These are phyloP conservation scores for Sinapis alba DNA, from an alignment of 441 rosid species.

Conservation along the genomic window DNA sequence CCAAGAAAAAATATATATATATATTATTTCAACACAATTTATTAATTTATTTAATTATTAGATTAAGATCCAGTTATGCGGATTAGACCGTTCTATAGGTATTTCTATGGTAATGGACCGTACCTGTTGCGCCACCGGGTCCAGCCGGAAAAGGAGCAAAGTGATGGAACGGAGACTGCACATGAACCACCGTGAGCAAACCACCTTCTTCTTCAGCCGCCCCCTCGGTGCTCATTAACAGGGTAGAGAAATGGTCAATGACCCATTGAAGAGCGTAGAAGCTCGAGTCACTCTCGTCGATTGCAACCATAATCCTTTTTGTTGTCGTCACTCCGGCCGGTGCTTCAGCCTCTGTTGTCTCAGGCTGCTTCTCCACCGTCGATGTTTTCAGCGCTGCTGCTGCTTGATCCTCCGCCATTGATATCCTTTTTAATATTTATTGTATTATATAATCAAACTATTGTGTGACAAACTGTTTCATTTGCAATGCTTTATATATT, in stretches of 20 bases:
- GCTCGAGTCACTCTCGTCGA: slow-evolving; percentile 80
- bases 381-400: slow-evolving; percentile 4
- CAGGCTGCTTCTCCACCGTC: slow-evolving; percentile 31
- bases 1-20: not conserved
- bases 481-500: slow-evolving; percentile 14
- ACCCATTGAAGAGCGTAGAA: slow-evolving; percentile 71
- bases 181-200: slow-evolving; percentile 59
- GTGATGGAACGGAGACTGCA: slow-evolving; percentile 58
- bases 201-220: slow-evolving; percentile 28
- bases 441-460: not conserved
- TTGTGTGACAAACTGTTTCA: slow-evolving; percentile 13
- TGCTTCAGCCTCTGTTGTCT: slow-evolving; percentile 23
- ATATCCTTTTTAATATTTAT: not conserved
- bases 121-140: slow-evolving; percentile 45
- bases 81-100: not conserved
- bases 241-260: slow-evolving; percentile 48
- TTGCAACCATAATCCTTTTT: slow-evolving; percentile 56
- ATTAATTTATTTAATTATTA: not conserved
- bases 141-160: slow-evolving; percentile 36
- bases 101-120: not conserved
- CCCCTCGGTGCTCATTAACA: slow-evolving; percentile 25
- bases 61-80: not conserved
- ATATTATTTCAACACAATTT: not conserved
- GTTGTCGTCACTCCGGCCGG: slow-evolving; percentile 3
- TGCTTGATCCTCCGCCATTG: slow-evolving; percentile 31